These are phyloP conservation scores for Gilbertella persicaria DNA, from an alignment of 371 early-diverging fungal species.

Conservation along the genomic window DNA sequence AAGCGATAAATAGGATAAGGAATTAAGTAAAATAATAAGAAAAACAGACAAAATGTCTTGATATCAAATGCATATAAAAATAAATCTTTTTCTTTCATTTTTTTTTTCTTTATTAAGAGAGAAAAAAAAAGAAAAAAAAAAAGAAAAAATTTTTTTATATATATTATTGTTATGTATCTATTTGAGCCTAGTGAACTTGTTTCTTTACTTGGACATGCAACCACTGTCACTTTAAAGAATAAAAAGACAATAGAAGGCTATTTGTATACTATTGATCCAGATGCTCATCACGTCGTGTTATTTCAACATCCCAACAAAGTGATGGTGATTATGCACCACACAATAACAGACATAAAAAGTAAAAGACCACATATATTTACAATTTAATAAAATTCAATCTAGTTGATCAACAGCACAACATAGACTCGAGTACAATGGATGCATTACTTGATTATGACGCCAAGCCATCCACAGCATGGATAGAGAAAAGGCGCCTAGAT, in stretches of 20 bases:
- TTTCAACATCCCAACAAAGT: conserved; percentile 9
- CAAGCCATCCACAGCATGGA: conserved; percentile 7
- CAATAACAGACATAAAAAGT: conserved; percentile 5
- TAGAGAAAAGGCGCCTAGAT: conserved; percentile 6
- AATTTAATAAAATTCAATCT: conserved; percentile 1
- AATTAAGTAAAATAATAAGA: conserved; percentile 52
- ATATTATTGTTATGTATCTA: not conserved
- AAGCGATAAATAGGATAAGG: conserved; percentile 58
- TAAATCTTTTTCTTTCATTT: conserved; percentile 12
- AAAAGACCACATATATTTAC: not conserved
- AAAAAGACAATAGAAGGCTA: conserved; percentile 20
- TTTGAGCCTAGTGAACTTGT: conserved; percentile 1
- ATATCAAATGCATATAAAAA: conserved; percentile 49
- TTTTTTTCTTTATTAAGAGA: not conserved
- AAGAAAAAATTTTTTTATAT: not conserved
- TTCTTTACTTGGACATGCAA: conserved; percentile 6
- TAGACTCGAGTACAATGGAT: conserved; percentile 10
- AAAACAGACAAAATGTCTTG: conserved; percentile 49
- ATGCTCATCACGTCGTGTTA: conserved; percentile 24
- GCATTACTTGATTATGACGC: conserved; percentile 4
- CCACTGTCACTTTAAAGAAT: conserved; percentile 5
- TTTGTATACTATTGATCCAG: conserved; percentile 41
- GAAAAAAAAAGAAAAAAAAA: not conserved
- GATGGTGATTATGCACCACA: conserved; percentile 26
- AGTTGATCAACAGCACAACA: conserved; percentile 10